Base-by-base conservation (phyloP, 805 yeast genomes). In the Crinitomyces ghanaensis region DNA sequence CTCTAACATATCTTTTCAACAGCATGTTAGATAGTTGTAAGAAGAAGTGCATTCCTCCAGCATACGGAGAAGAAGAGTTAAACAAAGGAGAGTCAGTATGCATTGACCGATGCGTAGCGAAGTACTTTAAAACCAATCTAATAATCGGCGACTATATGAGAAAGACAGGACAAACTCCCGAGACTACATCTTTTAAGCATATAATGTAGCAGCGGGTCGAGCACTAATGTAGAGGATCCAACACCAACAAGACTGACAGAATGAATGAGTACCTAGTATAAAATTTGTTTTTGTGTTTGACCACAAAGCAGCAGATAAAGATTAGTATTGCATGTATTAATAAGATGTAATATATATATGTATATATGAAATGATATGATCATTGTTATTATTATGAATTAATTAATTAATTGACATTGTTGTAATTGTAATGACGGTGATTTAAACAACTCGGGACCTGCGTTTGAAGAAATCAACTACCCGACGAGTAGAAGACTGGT, bases 11-110 rank as follows among this genome's bases (percentile, higher is more conserved):
- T 8, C 43, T 57, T 9, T 57, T 53, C 38, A 46, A 50, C 31
- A 64, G 69, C 27, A 65, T 86, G 43, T 61, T 80, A 22, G 55
- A 61, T 22, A 65, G 68, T 3, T 88, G 97, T 54, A 63, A 68
- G 14, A 48, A 56, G 37, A 91, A 91, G 56, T 91, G 98, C 57
- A 68, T 91, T 26, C 77, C 79, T n/a, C 71, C 65, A n/a, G 81
- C 77, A 42, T 86, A 80, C 57, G 82, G 83, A 11, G 97, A 88
- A 47, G 66, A 71, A 6, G 96, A 88, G 17, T 61, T 86, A 35
- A 74, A 72, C 42, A 84, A 85, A 48, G 96, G 95, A 23, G 96
- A 86, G 52, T 57, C 65, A 38, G 67, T 72, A 28, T 88, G 96
- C 53, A 60, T 82, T 7, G 95, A 85, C 54, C 63, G 96, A 39